Conservation (phyloP, 1,284 basidiomycete genomes). For the Tilletia walkeri region DNA sequence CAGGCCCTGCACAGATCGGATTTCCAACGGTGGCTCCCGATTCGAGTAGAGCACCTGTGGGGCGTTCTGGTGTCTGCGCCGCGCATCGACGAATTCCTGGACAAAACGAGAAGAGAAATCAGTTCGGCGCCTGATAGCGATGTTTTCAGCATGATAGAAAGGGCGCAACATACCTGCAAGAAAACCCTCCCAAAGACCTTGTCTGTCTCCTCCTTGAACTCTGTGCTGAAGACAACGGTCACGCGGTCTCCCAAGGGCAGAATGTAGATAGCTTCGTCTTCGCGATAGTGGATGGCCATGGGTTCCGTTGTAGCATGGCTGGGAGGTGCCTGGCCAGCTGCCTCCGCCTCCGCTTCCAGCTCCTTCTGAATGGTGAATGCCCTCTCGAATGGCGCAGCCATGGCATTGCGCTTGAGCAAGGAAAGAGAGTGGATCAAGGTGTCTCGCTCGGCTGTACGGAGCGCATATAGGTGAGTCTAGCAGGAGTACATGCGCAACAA, state of each 20-base stretch:
- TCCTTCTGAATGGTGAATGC: conserved; percentile 84
- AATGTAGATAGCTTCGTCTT: conserved; percentile 92
- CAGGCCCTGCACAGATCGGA: conserved; percentile 78
- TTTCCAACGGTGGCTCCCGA: conserved; percentile 91
- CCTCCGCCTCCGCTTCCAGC: conserved; percentile 65
- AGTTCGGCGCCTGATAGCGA: not conserved
- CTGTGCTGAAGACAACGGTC: conserved; percentile 94
- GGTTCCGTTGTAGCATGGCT: conserved; percentile 67
- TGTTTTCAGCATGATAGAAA: not conserved
- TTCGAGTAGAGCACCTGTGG: conserved; percentile 98
- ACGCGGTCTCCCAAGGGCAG: conserved; percentile 91
- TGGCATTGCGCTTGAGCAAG: conserved; percentile 85
- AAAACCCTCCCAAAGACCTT: conserved; percentile 95
- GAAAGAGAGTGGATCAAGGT: conserved; percentile 77
- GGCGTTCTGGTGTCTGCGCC: conserved; percentile 91
- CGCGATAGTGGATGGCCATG: conserved; percentile 88
- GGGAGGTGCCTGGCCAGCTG: conserved; percentile 55
- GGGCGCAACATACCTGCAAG: conserved; percentile 70
- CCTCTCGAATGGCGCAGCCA: conserved; percentile 89
- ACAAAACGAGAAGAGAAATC: not conserved
- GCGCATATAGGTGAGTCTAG: too few relatives aligned
- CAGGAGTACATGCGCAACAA: not conserved
- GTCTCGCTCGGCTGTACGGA: conserved; percentile 35
- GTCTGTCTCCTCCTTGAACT: conserved; percentile 97
- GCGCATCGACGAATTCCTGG: conserved; percentile 97